Evolutionary conservation across 1,284 basidiomycete genomes (phyloP).

Genomic region (Entoloma clypeatum): DNA sequence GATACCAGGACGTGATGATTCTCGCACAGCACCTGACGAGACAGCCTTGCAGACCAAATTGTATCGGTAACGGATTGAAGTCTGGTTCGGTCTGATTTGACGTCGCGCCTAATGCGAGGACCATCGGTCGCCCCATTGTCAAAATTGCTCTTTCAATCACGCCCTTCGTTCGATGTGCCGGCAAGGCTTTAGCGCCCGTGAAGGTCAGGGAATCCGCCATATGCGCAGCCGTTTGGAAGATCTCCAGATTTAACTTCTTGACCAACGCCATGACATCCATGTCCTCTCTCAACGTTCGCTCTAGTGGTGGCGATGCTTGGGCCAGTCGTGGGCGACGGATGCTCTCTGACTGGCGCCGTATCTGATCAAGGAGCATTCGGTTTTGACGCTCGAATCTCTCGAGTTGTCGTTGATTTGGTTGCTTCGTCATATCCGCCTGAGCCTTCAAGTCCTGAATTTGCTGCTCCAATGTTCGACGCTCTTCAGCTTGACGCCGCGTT

Average conservation of each 20-base stretch:
- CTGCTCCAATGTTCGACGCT: constrained; percentile 12
- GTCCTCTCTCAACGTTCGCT: constrained; percentile 10
- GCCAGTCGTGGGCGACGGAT: constrained; percentile 14
- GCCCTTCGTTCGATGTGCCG: constrained; percentile 3
- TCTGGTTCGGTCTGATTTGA: constrained; percentile 15
- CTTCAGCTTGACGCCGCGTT: constrained; percentile 2
- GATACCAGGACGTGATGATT: constrained; percentile 44
- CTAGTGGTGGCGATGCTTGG: background rate
- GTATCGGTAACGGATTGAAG: constrained; percentile 38
- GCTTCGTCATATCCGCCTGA: constrained; percentile 6
- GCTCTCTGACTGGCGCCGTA: constrained; percentile 30
- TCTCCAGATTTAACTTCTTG: constrained; percentile 19
- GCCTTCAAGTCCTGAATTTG: constrained; percentile 10
- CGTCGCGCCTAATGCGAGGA: constrained; percentile 8
- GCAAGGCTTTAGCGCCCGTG: background rate
- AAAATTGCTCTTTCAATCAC: constrained; percentile 13
- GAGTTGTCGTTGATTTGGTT: constrained; percentile 14
- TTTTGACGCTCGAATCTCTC: constrained; percentile 29
- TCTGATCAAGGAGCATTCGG: constrained; percentile 30
- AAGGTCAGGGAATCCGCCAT: constrained; percentile 22
- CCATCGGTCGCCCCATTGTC: constrained; percentile 13
- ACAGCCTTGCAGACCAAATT: constrained; percentile 44
- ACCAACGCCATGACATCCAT: constrained; percentile 11
- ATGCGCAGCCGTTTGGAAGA: constrained; percentile 20
- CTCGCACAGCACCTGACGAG: constrained; percentile 37